Evolutionary conservation across 768 basidiomycete species (phyloP).

Genomic region (Amanita inopinata): DNA sequence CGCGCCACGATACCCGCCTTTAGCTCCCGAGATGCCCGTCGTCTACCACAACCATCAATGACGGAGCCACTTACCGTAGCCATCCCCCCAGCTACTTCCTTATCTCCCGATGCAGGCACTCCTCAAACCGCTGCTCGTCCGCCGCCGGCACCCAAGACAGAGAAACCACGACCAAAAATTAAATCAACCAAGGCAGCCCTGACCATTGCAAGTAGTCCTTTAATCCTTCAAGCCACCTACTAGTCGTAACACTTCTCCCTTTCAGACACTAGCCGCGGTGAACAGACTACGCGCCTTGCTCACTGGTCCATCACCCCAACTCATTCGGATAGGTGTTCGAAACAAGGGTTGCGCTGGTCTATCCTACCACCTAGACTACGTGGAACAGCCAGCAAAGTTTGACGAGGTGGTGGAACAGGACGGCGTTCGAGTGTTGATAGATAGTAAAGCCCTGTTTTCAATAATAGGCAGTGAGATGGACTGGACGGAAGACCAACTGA

Average conservation of each 20-base stretch:
- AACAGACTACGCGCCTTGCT: conserved; percentile 62
- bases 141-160: conserved; percentile 55
- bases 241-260: conserved; percentile 7
- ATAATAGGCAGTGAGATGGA: conserved; percentile 99
- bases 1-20: conserved; percentile 64
- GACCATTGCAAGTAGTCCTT: conserved; percentile 43
- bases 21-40: conserved; percentile 26
- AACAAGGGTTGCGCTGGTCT: conserved; percentile 95
- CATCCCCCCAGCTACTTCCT: conserved; percentile 32
- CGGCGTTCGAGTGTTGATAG: conserved; percentile 87
- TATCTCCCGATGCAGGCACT: conserved; percentile 52
- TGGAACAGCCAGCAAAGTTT: conserved; percentile 80
- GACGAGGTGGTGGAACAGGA: conserved; percentile 97
- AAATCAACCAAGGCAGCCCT: conserved; percentile 71
- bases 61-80: conserved; percentile 44
- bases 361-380: conserved; percentile 90
- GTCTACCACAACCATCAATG: conserved; percentile 17
- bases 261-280: conserved; percentile 74
- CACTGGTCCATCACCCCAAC: conserved; percentile 77
- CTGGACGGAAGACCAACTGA: conserved; percentile 89
- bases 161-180: conserved; percentile 55
- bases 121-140: conserved; percentile 68
- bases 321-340: conserved; percentile 90
- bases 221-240: conserved; percentile 3
- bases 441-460: conserved; percentile 93